Evolutionary conservation across 192 early-diverging fungal genomes (phyloP), one percentile per base, ranked within the genome.

Genomic region (Nowakowskiella sp.): DNA sequence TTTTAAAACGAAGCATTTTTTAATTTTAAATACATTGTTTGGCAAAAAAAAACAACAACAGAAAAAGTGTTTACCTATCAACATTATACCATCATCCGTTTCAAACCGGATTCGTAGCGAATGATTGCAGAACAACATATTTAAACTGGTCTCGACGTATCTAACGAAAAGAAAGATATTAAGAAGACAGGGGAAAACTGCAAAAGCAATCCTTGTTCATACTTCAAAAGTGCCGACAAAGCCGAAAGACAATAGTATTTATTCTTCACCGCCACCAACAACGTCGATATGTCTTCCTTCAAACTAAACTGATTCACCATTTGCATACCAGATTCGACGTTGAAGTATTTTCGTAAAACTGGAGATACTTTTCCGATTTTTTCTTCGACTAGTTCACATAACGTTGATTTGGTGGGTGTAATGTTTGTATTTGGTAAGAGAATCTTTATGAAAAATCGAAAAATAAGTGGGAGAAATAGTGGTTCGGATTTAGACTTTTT

Each of bases 221-320:
- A 68, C 60, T 57, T 69, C 33, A 82, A 57, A 1, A 71, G 63
- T 1, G 77, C 77, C 0, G 74, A 70, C 0, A 68, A 66, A 0
- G 81, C 75, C 0, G 80, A 64, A 2, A 85, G 58, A 25, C 81
- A 81, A 61, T 67, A 83, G 56, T 60, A 76, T 26, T 69, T 74
- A 33, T 8, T 22, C 0, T 64, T 62, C 34, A 80, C 45, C 1
- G 66, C 74, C 6, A 66, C 63, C 31, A 73, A 31, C 24, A 77
- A 45, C 8, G 57, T 61, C 5, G 58, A 42, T 6, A 61, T 57
- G 16, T 61, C 70, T 32, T 82, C 73, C n/a, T 71, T 61, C 28
- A 83, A 52, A 9, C 66, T 68, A 42, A 70, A 77, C 36, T 73
- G 56, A 25, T 60, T 21, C 26, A 65, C 54, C 58, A 51, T 46